phyloP scores from a whole-genome alignment of 805 yeast species.

The Hanseniaspora meyeri region DNA sequence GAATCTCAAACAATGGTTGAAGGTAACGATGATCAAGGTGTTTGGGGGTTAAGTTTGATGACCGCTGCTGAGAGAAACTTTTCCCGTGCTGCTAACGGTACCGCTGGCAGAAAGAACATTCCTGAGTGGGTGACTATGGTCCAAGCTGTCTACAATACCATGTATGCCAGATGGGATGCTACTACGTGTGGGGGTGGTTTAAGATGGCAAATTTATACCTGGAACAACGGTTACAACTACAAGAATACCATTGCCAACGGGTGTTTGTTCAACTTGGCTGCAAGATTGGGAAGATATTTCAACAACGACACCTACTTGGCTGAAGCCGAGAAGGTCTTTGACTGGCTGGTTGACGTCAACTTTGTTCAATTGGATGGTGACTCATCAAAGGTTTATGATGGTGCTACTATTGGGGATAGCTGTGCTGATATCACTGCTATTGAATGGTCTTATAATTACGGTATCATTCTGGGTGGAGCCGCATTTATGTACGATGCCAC shows the following conservation, averaged over 20 bases:
- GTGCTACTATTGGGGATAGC: constrained; percentile 43
- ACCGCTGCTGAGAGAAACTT: constrained; percentile 85
- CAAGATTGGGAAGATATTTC: constrained; percentile 75
- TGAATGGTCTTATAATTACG: constrained; percentile 80
- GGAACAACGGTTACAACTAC: constrained; percentile 91
- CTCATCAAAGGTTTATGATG: constrained; percentile 44
- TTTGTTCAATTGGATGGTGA: constrained; percentile 33
- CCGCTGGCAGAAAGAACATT: constrained; percentile 17
- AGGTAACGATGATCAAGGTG: constrained; percentile 96
- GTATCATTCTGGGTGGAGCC: constrained; percentile 57
- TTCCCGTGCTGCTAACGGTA: constrained; percentile 46
- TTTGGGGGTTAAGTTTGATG: constrained; percentile 92
- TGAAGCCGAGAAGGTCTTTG: constrained; percentile 63
- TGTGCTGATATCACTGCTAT: constrained; percentile 47
- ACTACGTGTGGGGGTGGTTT: constrained; percentile 71
- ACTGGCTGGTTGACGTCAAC: constrained; percentile 55
- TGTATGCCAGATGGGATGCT: constrained; percentile 80
- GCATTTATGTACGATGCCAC: constrained; percentile 65
- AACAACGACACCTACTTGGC: constrained; percentile 59
- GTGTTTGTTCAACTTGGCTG: constrained; percentile 73
- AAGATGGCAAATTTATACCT: constrained; percentile 90
- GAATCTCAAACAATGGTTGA: constrained; percentile 79
- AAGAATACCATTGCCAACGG: constrained; percentile 89
- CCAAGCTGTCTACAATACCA: constrained; percentile 82
- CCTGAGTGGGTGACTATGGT: constrained; percentile 76